Evolutionary conservation across 2,329 filamentous ascomycete genomes (phyloP).

Genomic region (Macroventuria anomochaeta): DNA sequence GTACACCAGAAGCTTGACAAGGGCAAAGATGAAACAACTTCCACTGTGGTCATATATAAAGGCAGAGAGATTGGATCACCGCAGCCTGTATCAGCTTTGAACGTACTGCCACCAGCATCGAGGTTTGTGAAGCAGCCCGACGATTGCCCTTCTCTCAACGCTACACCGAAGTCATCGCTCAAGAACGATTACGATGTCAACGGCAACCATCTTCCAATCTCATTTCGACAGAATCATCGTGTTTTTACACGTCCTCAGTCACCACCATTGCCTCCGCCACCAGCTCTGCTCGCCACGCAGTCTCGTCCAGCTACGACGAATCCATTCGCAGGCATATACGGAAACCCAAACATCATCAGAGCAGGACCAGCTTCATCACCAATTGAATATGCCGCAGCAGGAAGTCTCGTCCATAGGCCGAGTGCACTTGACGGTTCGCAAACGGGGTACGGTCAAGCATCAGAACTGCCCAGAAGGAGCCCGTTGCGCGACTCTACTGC

Average conservation of each 20-base stretch:
- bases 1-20: background rate
- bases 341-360: background rate
- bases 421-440: slow-evolving; percentile 3
- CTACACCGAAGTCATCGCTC: background rate
- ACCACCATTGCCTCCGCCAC: background rate
- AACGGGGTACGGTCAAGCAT: background rate
- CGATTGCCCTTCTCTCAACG: background rate
- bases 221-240: background rate
- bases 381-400: background rate
- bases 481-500: no score
- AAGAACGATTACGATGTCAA: background rate
- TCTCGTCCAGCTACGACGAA: slow-evolving; percentile 7
- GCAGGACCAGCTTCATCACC: background rate
- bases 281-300: background rate
- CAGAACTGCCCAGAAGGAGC: background rate
- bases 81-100: background rate
- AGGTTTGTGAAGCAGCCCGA: background rate
- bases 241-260: no score
- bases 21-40: background rate
- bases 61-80: slow-evolving; percentile 3
- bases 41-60: background rate
- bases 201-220: background rate
- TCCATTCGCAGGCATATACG: slow-evolving; percentile 1
- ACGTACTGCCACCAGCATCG: slow-evolving; percentile 1
- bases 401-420: slow-evolving; percentile 1